Evolutionary conservation across 2,329 filamentous ascomycete species (phyloP).

Genomic region (Teratosphaeria zuluensis): DNA sequence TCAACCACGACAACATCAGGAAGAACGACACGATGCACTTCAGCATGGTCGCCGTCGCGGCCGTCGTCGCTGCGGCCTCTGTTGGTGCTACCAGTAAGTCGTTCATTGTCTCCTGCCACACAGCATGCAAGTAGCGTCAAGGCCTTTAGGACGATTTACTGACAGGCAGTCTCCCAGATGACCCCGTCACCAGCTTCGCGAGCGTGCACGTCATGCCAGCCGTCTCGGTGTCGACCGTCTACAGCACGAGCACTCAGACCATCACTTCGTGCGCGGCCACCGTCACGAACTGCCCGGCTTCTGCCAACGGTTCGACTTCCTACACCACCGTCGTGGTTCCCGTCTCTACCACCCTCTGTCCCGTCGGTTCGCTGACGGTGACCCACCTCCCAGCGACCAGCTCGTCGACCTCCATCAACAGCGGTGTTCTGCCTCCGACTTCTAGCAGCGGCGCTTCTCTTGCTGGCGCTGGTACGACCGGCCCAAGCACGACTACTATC

Average conservation of each 20-base stretch:
- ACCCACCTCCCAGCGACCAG: not conserved
- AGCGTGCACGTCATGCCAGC: not conserved
- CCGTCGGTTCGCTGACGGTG: not conserved
- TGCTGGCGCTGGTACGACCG: not conserved
- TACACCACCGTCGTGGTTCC: not conserved
- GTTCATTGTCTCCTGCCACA: not conserved
- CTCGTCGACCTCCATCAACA: not conserved
- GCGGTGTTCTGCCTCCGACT: not conserved
- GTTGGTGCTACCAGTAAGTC: not conserved
- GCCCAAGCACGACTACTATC: not conserved
- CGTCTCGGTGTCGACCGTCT: constrained; percentile 11
- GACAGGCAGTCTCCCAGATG: not conserved
- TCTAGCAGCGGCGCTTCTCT: not conserved
- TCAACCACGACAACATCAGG: not conserved
- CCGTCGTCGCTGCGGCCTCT: not conserved
- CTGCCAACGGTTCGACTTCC: not conserved
- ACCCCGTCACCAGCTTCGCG: not conserved
- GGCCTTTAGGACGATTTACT: not conserved
- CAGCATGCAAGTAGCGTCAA: not conserved
- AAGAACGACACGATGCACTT: not conserved
- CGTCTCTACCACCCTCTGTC: not conserved
- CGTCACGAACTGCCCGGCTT: constrained; percentile 15
- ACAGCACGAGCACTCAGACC: constrained; percentile 10
- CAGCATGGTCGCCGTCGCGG: not conserved
- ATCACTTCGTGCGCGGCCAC: constrained; percentile 14